Conservation (phyloP, 2,329 filamentous ascomycete species). For the Myriangium duriaei region DNA sequence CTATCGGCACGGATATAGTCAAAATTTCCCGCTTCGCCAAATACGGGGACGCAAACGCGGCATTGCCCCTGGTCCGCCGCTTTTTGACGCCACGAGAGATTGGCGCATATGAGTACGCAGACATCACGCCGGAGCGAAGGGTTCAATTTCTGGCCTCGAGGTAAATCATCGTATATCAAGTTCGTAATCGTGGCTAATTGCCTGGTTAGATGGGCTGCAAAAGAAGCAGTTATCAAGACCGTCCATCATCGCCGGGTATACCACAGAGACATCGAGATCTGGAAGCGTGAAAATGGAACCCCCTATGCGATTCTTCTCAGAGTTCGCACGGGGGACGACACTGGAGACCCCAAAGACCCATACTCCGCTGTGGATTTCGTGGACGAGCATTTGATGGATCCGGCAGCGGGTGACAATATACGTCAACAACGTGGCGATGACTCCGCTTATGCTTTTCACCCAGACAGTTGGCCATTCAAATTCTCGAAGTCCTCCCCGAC, state of each 20-base stretch:
- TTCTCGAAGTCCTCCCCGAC: not conserved
- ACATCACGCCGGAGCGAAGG: not conserved
- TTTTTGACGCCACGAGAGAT: slow-evolving; percentile 4
- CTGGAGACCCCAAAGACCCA: too few species aligned
- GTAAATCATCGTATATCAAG: not conserved
- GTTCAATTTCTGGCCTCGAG: slow-evolving; percentile 7
- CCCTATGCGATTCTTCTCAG: slow-evolving; percentile 9
- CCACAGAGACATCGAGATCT: slow-evolving; percentile 29
- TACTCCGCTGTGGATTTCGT: not conserved
- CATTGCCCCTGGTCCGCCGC: not conserved
- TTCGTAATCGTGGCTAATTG: not conserved
- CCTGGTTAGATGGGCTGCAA: slow-evolving; percentile 35
- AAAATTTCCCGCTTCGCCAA: slow-evolving; percentile 1
- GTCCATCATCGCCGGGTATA: slow-evolving; percentile 18
- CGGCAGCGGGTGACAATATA: not conserved
- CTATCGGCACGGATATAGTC: slow-evolving; percentile 5
- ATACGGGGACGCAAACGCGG: not conserved
- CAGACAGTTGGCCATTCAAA: not conserved
- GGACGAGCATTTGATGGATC: not conserved
- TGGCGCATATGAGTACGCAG: slow-evolving; percentile 1
- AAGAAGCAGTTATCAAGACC: slow-evolving; percentile 38
- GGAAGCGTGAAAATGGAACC: not conserved
- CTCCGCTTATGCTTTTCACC: not conserved
- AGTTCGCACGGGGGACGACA: too few species aligned
- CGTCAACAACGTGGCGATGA: not conserved